Evolutionary conservation across 176 grass and related monocot species (phyloP).

Genomic region (Cenchrus purpureus): DNA sequence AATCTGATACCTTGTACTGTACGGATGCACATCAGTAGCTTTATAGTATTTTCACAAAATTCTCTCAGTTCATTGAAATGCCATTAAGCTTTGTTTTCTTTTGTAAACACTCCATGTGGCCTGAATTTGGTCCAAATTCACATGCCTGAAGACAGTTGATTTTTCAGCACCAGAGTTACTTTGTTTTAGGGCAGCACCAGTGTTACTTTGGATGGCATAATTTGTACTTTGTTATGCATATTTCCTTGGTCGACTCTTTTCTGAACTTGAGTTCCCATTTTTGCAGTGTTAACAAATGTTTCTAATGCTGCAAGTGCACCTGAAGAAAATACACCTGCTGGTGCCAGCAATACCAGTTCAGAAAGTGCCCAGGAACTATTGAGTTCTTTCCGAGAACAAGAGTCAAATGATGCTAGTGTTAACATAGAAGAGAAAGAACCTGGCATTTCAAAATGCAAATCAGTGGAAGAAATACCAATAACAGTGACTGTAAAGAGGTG

Average conservation of each 20-base stretch:
- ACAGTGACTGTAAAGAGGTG: slow-evolving; percentile 52
- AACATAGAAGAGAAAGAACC: slow-evolving; percentile 61
- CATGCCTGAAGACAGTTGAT: background rate
- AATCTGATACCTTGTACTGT: background rate
- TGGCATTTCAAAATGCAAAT: slow-evolving; percentile 68
- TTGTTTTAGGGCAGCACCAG: background rate
- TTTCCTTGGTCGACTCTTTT: slow-evolving; percentile 1
- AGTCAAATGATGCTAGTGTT: slow-evolving; percentile 60
- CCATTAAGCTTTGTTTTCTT: background rate
- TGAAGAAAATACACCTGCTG: slow-evolving; percentile 41
- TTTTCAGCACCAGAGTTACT: background rate
- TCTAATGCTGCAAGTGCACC: slow-evolving; percentile 21
- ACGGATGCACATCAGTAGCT: background rate
- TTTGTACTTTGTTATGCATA: background rate
- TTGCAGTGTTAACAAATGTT: slow-evolving; percentile 37
- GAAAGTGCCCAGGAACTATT: slow-evolving; percentile 41
- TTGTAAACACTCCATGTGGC: background rate
- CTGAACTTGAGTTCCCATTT: background rate
- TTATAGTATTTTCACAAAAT: background rate
- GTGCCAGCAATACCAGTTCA: slow-evolving; percentile 40
- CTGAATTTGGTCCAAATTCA: background rate
- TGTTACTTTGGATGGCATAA: background rate
- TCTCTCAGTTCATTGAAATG: background rate
- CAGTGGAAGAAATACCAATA: slow-evolving; percentile 57
- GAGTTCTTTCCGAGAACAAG: slow-evolving; percentile 49